Conservation (phyloP, 2,329 filamentous ascomycete genomes). For the Colletotrichum sidae region DNA sequence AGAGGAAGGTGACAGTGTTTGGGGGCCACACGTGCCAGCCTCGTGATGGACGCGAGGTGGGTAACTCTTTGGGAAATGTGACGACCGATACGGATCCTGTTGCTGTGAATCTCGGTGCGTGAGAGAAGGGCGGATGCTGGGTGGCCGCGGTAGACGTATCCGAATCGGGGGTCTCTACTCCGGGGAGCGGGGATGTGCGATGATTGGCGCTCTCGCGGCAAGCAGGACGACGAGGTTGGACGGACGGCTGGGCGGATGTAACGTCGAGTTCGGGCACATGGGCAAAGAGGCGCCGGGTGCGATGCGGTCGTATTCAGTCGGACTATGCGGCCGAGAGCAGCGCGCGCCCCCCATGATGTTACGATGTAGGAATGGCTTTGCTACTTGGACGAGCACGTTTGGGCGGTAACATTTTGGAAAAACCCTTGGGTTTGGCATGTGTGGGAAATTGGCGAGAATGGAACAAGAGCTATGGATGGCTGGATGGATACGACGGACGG, state of each 20-base stretch:
- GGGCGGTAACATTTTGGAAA: too few relatives aligned
- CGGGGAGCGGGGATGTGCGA: neutral
- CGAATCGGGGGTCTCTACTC: slow-evolving; percentile 1
- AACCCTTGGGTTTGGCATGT: too few relatives aligned
- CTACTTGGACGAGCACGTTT: neutral
- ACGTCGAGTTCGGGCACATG: slow-evolving; percentile 17
- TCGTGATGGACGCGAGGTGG: too few relatives aligned
- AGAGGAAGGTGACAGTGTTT: neutral
- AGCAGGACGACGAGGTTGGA: too few relatives aligned
- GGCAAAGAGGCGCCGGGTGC: slow-evolving; percentile 8
- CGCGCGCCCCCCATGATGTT: neutral
- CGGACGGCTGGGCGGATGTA: slow-evolving; percentile 8
- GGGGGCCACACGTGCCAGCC: neutral
- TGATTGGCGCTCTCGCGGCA: neutral
- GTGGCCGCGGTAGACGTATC: neutral
- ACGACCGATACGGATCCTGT: neutral
- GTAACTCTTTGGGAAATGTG: slow-evolving; percentile 16
- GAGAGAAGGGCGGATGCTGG: neutral
- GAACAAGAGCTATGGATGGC: too few relatives aligned
- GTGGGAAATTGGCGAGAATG: too few relatives aligned
- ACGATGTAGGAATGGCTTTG: neutral
- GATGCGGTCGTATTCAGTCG: slow-evolving; percentile 6
- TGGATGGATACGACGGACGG: too few relatives aligned
- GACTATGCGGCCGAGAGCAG: neutral
- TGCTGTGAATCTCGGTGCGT: slow-evolving; percentile 3